These are phyloP conservation scores for Clonostachys solani DNA, from an alignment of 2,329 filamentous ascomycete species.

Conservation along the genomic window DNA sequence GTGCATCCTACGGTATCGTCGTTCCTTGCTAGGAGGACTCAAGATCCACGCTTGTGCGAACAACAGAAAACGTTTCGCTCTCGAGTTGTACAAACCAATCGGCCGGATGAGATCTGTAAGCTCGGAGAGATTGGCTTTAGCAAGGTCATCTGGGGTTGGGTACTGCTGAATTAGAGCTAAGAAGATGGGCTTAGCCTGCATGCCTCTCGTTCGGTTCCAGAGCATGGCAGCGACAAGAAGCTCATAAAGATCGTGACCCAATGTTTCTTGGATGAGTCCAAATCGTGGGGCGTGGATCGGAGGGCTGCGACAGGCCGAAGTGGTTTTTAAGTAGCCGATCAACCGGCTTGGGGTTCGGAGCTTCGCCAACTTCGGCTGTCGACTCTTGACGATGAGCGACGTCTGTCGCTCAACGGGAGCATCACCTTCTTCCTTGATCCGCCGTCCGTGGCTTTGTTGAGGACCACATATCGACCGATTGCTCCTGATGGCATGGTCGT, in stretches of 20 bases:
- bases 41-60: slow-evolving; percentile 1
- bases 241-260: slow-evolving; percentile 1
- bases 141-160: slow-evolving; percentile 1
- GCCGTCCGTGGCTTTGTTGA: no score
- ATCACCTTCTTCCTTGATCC: no score
- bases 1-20: slow-evolving; percentile 2
- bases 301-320: background rate
- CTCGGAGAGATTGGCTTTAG: background rate
- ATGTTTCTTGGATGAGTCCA: slow-evolving; percentile 1
- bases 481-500: no score
- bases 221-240: slow-evolving; percentile 3
- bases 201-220: slow-evolving; percentile 4
- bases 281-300: background rate
- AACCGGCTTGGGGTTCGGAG: no score
- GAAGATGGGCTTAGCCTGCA: slow-evolving; percentile 3
- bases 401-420: no score
- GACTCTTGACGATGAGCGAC: no score
- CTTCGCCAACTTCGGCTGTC: no score
- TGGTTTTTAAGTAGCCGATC: no score
- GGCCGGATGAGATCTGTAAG: slow-evolving; percentile 1
- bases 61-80: slow-evolving; percentile 1
- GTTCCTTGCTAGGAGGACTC: background rate
- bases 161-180: background rate
- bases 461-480: no score
- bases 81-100: slow-evolving; percentile 1